Conservation (phyloP, 2,329 filamentous ascomycete species). For the Gliomastix tumulicola region DNA sequence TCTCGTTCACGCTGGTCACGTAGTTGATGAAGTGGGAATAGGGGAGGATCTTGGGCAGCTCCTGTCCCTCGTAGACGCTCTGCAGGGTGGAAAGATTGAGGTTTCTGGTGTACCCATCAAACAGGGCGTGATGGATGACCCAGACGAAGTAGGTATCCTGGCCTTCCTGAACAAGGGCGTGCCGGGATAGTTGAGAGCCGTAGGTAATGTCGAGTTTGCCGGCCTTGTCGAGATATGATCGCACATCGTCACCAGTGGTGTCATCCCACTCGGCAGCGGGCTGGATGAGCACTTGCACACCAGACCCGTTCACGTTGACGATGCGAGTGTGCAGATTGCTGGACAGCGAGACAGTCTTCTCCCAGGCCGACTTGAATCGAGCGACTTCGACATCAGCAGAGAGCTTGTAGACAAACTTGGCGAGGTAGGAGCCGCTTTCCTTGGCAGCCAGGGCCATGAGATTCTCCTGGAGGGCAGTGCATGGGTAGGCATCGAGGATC, state of each 20-base stretch:
- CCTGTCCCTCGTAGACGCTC: background rate
- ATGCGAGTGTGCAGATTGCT: conserved; percentile 4
- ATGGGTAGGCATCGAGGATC: conserved; percentile 25
- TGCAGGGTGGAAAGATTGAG: conserved; percentile 2
- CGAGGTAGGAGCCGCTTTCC: conserved; percentile 9
- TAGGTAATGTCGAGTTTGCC: conserved; percentile 2
- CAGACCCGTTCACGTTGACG: background rate
- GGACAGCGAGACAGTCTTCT: conserved; percentile 2
- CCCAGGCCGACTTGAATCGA: conserved; percentile 10
- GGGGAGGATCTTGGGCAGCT: conserved; percentile 1
- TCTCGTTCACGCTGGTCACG: conserved; percentile 20
- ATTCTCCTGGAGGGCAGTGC: conserved; percentile 26
- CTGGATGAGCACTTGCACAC: background rate
- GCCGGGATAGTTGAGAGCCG: conserved; percentile 1
- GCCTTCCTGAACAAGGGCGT: conserved; percentile 1
- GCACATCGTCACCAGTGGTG: background rate
- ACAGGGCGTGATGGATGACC: conserved; percentile 13
- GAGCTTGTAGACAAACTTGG: conserved; percentile 8
- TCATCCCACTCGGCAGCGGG: background rate
- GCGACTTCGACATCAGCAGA: conserved; percentile 5
- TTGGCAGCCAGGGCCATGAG: conserved; percentile 22
- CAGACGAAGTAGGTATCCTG: conserved; percentile 8
- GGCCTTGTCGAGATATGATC: background rate
- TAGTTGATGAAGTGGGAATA: conserved; percentile 35
- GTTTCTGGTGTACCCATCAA: conserved; percentile 9